Conservation (phyloP, 2,329 filamentous ascomycete genomes). For the Hypomyces rosellus region DNA sequence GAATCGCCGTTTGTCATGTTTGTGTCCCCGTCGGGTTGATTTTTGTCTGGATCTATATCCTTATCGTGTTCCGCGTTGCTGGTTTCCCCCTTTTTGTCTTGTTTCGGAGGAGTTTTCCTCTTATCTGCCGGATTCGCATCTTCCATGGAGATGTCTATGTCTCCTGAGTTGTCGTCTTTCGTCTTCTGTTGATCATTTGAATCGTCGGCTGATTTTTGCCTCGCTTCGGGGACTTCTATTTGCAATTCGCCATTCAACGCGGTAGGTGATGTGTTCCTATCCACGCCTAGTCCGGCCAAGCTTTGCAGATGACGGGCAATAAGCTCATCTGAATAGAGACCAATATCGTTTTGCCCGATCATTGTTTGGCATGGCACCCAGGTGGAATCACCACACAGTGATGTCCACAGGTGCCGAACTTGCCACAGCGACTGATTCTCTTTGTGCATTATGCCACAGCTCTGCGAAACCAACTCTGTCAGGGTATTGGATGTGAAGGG, state of each 20-base stretch:
- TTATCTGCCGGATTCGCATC: slow-evolving; percentile 20
- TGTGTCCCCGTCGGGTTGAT: neutral
- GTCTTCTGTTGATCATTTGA: slow-evolving; percentile 8
- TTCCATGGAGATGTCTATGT: slow-evolving; percentile 25
- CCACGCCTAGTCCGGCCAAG: slow-evolving; percentile 18
- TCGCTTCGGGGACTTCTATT: neutral
- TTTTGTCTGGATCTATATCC: neutral
- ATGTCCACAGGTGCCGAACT: slow-evolving; percentile 66
- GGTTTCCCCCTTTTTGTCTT: slow-evolving; percentile 7
- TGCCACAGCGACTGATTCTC: slow-evolving; percentile 68
- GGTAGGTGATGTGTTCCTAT: slow-evolving; percentile 5
- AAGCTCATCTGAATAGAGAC: slow-evolving; percentile 46
- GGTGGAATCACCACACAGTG: slow-evolving; percentile 67
- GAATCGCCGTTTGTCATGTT: slow-evolving; percentile 2
- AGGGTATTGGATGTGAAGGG: slow-evolving; percentile 70
- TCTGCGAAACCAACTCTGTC: slow-evolving; percentile 63
- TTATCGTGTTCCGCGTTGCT: slow-evolving; percentile 5
- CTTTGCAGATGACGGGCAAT: slow-evolving; percentile 32
- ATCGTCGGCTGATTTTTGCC: slow-evolving; percentile 10
- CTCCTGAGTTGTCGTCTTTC: slow-evolving; percentile 11
- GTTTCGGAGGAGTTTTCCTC: slow-evolving; percentile 15
- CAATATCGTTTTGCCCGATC: slow-evolving; percentile 49
- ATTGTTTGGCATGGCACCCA: slow-evolving; percentile 58
- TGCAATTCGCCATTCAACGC: slow-evolving; percentile 19
- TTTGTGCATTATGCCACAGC: slow-evolving; percentile 64